Conservation (phyloP, 2,329 filamentous ascomycete genomes). For the Sporothrix inflata region DNA sequence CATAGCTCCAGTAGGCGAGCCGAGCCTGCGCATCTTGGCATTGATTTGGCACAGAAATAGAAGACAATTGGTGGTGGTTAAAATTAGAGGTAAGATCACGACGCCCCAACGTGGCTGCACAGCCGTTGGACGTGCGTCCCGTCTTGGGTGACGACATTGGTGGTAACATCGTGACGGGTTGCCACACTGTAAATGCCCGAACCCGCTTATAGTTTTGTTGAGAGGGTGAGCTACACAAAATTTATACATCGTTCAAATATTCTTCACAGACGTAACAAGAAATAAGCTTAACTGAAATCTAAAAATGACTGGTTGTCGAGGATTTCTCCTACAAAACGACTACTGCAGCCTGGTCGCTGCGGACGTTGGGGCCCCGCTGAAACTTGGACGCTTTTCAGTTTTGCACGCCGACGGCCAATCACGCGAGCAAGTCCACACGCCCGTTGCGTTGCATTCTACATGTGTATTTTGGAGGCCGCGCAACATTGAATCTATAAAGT, state of each 20-base stretch:
- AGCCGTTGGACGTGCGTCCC: background rate
- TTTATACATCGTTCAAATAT: background rate
- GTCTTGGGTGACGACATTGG: background rate
- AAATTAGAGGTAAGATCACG: background rate
- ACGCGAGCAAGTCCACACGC: background rate
- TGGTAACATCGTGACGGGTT: background rate
- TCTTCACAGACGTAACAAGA: background rate
- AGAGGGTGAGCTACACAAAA: background rate
- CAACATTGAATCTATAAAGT: background rate
- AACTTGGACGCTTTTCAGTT: background rate
- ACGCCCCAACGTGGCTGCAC: background rate
- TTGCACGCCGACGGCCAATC: background rate
- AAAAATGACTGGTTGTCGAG: background rate
- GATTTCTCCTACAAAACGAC: background rate
- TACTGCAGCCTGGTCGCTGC: background rate
- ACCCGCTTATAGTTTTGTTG: no score
- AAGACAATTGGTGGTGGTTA: background rate
- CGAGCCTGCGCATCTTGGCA: background rate
- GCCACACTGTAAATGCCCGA: no score
- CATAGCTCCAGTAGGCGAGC: background rate
- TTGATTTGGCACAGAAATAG: background rate
- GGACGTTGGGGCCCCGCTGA: background rate
- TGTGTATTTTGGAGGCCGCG: background rate
- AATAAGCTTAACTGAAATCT: background rate
- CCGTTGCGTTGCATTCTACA: background rate